Conservation (phyloP, 164 flowering plant species). For the Warburgia ugandensis region DNA sequence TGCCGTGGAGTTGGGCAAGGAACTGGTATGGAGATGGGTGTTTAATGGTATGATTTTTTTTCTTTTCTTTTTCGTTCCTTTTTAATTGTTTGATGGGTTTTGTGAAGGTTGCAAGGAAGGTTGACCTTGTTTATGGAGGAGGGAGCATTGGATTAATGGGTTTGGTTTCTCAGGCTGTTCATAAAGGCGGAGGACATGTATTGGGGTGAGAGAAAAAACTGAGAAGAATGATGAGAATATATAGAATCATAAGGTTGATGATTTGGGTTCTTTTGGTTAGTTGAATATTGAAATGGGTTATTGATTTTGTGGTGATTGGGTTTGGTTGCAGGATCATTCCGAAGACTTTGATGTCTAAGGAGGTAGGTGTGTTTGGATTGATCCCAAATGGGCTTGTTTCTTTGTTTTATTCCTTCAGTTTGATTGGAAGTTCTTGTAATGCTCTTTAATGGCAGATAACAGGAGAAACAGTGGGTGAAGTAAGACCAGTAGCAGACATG, state of each 20-base stretch:
- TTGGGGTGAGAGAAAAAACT: slow-evolving; percentile 20
- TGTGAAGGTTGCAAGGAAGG: slow-evolving; percentile 22
- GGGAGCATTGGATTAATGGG: slow-evolving; percentile 43
- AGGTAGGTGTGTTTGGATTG: slow-evolving; percentile 12
- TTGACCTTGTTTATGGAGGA: slow-evolving; percentile 38
- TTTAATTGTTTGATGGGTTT: background rate
- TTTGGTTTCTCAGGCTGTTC: slow-evolving; percentile 36
- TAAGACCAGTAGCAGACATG: slow-evolving; percentile 30
- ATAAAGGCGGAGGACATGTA: slow-evolving; percentile 35
- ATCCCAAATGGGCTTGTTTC: background rate
- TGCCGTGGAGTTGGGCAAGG: slow-evolving; percentile 31
- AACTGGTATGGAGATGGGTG: slow-evolving; percentile 15
- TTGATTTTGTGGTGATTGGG: background rate
- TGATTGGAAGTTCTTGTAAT: background rate
- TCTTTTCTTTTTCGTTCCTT: background rate
- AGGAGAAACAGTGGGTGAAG: slow-evolving; percentile 35
- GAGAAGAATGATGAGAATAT: background rate
- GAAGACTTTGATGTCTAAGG: slow-evolving; percentile 31
- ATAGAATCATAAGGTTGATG: no score
- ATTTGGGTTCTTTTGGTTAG: background rate
- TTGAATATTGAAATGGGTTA: background rate
- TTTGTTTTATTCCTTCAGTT: background rate
- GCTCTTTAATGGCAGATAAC: slow-evolving; percentile 18
- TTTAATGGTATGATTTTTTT: background rate
- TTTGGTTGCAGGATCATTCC: slow-evolving; percentile 30